These are phyloP conservation scores for Sedum album DNA, from an alignment of 164 flowering plant species.

Conservation along the genomic window DNA sequence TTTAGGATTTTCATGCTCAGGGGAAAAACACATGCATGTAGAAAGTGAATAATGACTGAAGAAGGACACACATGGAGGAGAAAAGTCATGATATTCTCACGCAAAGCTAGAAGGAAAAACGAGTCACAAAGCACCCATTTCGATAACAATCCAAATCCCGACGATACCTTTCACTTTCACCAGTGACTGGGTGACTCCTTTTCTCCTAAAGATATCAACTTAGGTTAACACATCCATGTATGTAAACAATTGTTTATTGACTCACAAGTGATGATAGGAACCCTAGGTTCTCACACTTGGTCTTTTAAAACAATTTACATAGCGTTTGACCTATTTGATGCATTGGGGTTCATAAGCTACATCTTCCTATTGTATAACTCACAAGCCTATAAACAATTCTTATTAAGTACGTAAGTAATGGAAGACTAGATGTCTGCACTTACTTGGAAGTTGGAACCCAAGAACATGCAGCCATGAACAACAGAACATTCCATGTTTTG, in stretches of 20 bases:
- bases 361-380: neutral
- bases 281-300: neutral
- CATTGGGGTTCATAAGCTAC: constrained; percentile 6
- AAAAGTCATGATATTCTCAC: constrained; percentile 6
- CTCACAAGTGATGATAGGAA: neutral
- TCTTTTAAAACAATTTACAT: neutral
- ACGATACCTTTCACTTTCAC: constrained; percentile 3
- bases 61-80: neutral
- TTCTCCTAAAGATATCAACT: constrained; percentile 1
- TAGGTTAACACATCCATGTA: constrained; percentile 1
- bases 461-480: constrained; percentile 5
- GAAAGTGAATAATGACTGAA: neutral
- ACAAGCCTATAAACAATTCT: neutral
- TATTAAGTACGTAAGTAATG: neutral
- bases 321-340: constrained; percentile 3
- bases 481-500: constrained; percentile 2
- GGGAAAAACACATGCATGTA: no score
- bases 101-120: constrained; percentile 6
- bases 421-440: constrained; percentile 5
- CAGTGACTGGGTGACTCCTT: neutral
- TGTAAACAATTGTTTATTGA: neutral
- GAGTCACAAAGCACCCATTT: constrained; percentile 2
- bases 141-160: neutral
- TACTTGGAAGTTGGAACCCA: constrained; percentile 4
- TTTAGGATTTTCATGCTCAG: no score